These are phyloP conservation scores for Aegilops tauschii DNA, from an alignment of 176 grass and related monocot genomes.

Conservation along the genomic window DNA sequence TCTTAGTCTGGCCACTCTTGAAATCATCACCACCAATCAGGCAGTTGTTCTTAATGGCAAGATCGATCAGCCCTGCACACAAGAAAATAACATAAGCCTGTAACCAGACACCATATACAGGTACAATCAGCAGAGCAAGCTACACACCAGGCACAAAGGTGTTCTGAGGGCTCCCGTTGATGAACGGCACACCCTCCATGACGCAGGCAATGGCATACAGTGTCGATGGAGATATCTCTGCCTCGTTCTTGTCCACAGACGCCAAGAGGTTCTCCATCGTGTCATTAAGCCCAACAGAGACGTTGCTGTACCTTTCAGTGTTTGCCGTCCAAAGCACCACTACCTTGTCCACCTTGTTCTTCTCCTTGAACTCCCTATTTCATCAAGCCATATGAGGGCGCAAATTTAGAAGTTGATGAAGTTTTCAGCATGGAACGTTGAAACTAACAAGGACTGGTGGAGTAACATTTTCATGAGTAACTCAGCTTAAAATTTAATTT, in stretches of 20 bases:
- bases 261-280: conserved; percentile 78
- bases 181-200: conserved; percentile 80
- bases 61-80: conserved; percentile 79
- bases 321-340: conserved; percentile 97
- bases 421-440: neutral
- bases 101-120: neutral
- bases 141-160: conserved; percentile 90
- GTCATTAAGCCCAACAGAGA: conserved; percentile 79
- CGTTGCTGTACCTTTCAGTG: conserved; percentile 89
- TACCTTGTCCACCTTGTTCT: conserved; percentile 86
- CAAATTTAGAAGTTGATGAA: neutral
- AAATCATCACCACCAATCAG: conserved; percentile 98
- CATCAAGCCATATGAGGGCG: conserved; percentile 7
- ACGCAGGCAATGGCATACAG: conserved; percentile 84
- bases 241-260: conserved; percentile 68
- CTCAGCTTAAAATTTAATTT: neutral
- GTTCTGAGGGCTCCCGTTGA: conserved; percentile 97
- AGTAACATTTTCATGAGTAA: neutral
- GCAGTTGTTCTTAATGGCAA: conserved; percentile 83
- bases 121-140: neutral
- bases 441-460: too few relatives aligned
- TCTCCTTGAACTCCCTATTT: conserved; percentile 94
- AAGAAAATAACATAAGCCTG: conserved; percentile 16
- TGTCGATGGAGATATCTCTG: conserved; percentile 87
- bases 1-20: conserved; percentile 99